Conservation (phyloP, 129 eudicot genomes). For the Arctium minus region DNA sequence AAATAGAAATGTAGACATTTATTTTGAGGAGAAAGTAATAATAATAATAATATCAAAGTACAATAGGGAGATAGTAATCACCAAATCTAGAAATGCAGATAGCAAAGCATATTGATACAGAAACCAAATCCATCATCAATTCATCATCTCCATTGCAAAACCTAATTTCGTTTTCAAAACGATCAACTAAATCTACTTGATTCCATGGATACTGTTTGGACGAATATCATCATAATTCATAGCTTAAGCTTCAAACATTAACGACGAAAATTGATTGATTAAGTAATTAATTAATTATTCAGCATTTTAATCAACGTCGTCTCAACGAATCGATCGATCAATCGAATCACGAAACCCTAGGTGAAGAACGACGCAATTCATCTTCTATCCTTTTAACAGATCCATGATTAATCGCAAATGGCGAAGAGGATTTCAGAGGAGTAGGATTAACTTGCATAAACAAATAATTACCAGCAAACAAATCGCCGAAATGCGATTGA, state of each 20-base stretch:
- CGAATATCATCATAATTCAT: not conserved
- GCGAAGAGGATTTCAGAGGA: constrained; percentile 40
- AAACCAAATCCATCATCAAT: not conserved
- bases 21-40: too few species aligned
- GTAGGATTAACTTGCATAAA: constrained; percentile 86
- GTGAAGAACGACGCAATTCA: constrained; percentile 2
- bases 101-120: not conserved
- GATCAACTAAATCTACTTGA: not conserved
- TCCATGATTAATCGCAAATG: constrained; percentile 13
- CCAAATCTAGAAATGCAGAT: not conserved
- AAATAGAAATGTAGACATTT: too few species aligned
- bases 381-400: constrained; percentile 22
- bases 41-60: not conserved
- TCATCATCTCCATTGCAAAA: not conserved
- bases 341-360: constrained; percentile 14
- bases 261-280: not conserved
- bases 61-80: not conserved
- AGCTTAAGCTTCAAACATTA: not conserved
- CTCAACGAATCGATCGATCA: not conserved
- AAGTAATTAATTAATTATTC: not conserved
- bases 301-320: not conserved
- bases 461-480: constrained; percentile 86
- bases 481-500: constrained; percentile 72
- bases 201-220: not conserved
- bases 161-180: not conserved